A percentile compares a stretch with the other conserved stretches of the same genome.
phyloP scores from a whole-genome alignment of 1,284 basidiomycete species.

The Cutaneotrichosporon mucoides region DNA sequence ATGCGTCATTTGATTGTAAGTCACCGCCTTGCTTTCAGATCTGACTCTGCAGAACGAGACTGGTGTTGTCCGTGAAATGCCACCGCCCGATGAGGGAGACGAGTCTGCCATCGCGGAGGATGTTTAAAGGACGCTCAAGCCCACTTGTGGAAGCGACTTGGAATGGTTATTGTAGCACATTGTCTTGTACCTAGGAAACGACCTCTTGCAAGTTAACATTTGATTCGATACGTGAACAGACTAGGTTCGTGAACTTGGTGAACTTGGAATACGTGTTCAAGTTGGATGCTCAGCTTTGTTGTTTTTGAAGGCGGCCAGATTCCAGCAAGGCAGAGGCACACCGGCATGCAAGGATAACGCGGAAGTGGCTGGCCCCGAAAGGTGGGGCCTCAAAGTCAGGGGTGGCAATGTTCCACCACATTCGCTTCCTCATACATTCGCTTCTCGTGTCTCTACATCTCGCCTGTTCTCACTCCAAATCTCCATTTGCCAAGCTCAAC shows the following conservation, averaged over 20 bases:
- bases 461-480: neutral
- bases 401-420: conserved; percentile 7
- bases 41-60: conserved; percentile 8
- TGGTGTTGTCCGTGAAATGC: conserved; percentile 1
- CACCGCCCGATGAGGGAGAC: conserved; percentile 9
- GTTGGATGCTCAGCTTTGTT: too few relatives aligned
- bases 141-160: neutral
- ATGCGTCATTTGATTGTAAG: conserved; percentile 70
- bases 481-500: neutral
- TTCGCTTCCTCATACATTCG: neutral
- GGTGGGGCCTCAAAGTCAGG: neutral
- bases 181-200: neutral
- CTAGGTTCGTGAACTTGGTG: too few relatives aligned
- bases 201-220: too few relatives aligned
- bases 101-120: conserved; percentile 9
- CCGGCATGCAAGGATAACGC: too few relatives aligned
- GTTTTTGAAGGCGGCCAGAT: too few relatives aligned
- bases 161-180: conserved; percentile 6
- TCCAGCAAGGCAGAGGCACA: too few relatives aligned
- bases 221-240: too few relatives aligned
- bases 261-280: too few relatives aligned
- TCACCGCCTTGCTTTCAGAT: too few relatives aligned
- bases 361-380: too few relatives aligned
- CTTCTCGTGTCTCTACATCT: neutral
- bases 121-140: neutral